phyloP scores from a whole-genome alignment of 306 rosid species.

The apple (Malus domestica) region DNA sequence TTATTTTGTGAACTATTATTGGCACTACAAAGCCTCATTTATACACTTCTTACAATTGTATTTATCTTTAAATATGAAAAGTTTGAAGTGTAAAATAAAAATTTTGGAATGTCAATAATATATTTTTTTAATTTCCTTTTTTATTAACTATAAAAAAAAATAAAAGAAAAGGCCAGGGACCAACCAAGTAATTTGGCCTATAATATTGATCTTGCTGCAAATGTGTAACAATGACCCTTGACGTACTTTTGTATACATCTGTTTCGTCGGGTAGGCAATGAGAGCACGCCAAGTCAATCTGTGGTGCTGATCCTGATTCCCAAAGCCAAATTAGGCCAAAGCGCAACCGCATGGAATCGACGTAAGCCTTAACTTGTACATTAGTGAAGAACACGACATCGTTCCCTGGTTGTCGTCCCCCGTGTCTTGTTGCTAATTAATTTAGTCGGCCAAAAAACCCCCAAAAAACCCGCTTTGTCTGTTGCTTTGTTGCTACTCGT shows the following conservation, averaged over 20 bases:
- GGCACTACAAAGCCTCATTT: too few species aligned
- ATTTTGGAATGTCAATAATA: too few species aligned
- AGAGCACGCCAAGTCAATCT: background rate
- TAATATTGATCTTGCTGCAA: background rate
- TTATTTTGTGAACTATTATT: too few species aligned
- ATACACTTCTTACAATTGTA: too few species aligned
- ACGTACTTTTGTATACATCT: background rate
- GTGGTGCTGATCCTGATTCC: background rate
- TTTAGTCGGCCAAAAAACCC: background rate
- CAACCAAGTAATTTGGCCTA: background rate
- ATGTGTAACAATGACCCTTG: background rate
- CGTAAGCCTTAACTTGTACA: background rate
- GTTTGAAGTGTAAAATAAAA: too few species aligned
- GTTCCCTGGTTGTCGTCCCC: background rate
- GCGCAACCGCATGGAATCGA: background rate
- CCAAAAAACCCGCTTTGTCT: background rate
- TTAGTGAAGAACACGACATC: background rate
- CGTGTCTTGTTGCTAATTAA: background rate
- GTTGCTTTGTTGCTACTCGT: background rate
- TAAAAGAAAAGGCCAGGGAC: background rate
- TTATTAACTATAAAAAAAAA: too few species aligned
- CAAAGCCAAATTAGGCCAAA: background rate
- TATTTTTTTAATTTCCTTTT: too few species aligned
- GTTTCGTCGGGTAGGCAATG: background rate
- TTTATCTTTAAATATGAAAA: too few species aligned